A percentile compares a stretch with the other conserved stretches of the same genome.
phyloP scores from a whole-genome alignment of 2,329 filamentous ascomycete genomes.

The Tothia fuscella region DNA sequence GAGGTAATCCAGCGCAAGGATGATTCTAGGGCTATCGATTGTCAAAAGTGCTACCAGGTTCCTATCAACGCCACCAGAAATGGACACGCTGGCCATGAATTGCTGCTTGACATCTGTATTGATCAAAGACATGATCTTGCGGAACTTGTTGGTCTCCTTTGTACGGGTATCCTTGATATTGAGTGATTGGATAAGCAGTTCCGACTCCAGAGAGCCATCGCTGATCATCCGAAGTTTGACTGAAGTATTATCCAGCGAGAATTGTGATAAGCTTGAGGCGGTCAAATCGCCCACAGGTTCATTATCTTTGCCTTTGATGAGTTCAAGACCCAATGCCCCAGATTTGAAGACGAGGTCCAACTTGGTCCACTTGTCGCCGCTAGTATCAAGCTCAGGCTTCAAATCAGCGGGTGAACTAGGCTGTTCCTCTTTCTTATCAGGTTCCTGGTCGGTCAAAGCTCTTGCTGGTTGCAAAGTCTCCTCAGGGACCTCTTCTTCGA shows the following conservation, averaged over 20 bases:
- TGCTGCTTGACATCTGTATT: conserved; percentile 89
- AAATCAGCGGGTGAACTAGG: conserved; percentile 21
- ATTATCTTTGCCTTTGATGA: conserved; percentile 65
- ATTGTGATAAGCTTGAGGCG: conserved; percentile 75
- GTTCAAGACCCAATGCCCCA: conserved; percentile 74
- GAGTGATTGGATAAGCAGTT: conserved; percentile 86
- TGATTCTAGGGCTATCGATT: conserved; percentile 86
- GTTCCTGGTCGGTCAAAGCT: conserved; percentile 26
- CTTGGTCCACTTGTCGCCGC: conserved; percentile 73
- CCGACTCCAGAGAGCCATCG: conserved; percentile 81
- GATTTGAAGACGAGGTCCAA: conserved; percentile 86
- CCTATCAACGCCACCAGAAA: conserved; percentile 71
- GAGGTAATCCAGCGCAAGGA: conserved; percentile 90
- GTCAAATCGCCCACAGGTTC: conserved; percentile 69
- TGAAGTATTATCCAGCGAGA: conserved; percentile 85
- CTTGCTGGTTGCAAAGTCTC: conserved; percentile 39
- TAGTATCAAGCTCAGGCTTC: conserved; percentile 49
- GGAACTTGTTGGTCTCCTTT: conserved; percentile 85
- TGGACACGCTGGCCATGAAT: conserved; percentile 93
- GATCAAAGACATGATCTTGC: conserved; percentile 94
- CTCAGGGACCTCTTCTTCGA: conserved; percentile 58
- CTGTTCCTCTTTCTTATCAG: conserved; percentile 15
- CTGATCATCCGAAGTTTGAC: conserved; percentile 89
- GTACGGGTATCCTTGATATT: conserved; percentile 88
- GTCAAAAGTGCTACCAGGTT: conserved; percentile 84